phyloP scores from a whole-genome alignment of 1,284 basidiomycete species.

The Spongispora temasekensis region DNA sequence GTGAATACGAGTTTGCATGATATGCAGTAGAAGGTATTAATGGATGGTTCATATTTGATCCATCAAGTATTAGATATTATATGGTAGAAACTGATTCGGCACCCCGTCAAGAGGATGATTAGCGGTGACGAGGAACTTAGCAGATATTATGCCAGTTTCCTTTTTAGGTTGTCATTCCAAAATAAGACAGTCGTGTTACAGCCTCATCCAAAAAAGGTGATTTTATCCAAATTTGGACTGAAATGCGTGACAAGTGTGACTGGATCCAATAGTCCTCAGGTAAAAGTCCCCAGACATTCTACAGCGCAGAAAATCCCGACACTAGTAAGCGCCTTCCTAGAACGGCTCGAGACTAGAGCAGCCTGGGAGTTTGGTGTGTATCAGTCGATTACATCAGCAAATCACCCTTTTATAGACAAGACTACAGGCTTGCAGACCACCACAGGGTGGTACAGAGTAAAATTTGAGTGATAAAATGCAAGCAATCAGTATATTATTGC shows the following conservation, averaged over 20 bases:
- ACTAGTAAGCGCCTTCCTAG: background rate
- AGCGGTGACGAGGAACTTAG: no score
- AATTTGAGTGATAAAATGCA: no score
- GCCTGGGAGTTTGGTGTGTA: no score
- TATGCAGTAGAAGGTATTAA: no score
- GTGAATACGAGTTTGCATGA: no score
- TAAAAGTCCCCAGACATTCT: slow-evolving; percentile 6
- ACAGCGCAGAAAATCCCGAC: background rate
- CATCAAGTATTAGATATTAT: no score
- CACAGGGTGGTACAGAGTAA: no score
- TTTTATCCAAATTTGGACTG: background rate
- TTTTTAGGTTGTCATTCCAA: background rate
- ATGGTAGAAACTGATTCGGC: background rate
- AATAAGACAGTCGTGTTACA: background rate
- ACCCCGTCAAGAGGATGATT: background rate
- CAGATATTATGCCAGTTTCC: background rate
- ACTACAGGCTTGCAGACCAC: no score
- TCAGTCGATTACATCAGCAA: no score
- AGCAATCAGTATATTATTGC: no score
- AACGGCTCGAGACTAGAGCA: background rate
- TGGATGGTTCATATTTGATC: no score
- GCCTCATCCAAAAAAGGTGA: background rate
- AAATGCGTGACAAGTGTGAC: background rate
- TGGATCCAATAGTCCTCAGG: background rate
- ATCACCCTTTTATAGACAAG: no score